Conservation (phyloP, 2,329 filamentous ascomycete genomes). For the Westerdykella ornata region DNA sequence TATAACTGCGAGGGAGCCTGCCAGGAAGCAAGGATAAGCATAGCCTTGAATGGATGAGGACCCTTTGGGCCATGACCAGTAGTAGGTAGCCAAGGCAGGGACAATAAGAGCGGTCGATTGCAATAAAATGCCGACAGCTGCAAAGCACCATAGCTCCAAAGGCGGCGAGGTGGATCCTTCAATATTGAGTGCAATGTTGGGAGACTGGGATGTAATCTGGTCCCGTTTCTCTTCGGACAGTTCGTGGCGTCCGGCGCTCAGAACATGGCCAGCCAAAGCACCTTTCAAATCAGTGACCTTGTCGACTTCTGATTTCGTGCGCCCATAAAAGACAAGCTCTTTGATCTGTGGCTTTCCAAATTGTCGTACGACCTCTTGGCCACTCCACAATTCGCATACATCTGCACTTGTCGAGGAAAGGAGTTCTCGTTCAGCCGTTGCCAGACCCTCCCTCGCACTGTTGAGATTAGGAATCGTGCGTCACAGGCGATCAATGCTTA, state of each 20-base stretch:
- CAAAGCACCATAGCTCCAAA: slow-evolving; percentile 1
- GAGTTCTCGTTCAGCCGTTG: slow-evolving; percentile 21
- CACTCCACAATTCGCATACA: slow-evolving; percentile 23
- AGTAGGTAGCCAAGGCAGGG: slow-evolving; percentile 1
- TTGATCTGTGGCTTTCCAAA: slow-evolving; percentile 1
- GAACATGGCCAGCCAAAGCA: too few species aligned
- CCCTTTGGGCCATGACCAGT: slow-evolving; percentile 1
- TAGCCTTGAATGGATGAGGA: neutral
- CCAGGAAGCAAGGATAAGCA: slow-evolving; percentile 3
- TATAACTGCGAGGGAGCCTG: neutral
- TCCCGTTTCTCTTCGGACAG: too few species aligned
- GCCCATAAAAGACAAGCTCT: slow-evolving; percentile 1
- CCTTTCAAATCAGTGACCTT: too few species aligned
- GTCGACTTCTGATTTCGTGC: too few species aligned
- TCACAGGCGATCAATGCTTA: too few species aligned
- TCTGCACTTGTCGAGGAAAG: slow-evolving; percentile 27
- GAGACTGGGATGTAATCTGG: too few species aligned
- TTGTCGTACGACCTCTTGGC: slow-evolving; percentile 11
- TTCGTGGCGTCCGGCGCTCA: too few species aligned
- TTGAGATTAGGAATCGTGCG: too few species aligned
- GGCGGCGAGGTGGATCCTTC: neutral
- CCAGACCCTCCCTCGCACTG: slow-evolving; percentile 3
- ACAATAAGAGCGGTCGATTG: slow-evolving; percentile 1
- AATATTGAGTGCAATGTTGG: slow-evolving; percentile 4
- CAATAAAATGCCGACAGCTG: neutral